Percentiles rank a stretch among this genome's conserved stretches.
phyloP scores from a whole-genome alignment of 2,329 filamentous ascomycete genomes.

The Arachnomyces sp. region DNA sequence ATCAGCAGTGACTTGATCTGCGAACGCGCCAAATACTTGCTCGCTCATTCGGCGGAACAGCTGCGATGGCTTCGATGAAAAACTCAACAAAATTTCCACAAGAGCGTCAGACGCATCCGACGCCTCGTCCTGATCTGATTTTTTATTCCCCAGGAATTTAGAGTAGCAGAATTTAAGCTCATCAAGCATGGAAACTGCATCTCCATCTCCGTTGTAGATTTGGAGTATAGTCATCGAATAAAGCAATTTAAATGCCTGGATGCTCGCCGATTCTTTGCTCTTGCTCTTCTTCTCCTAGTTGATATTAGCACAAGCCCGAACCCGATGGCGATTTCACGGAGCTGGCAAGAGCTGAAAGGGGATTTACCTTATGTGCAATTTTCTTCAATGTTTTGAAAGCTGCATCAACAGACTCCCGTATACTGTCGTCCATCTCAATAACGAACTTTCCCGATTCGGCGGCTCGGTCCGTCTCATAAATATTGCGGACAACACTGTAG shows the following conservation, averaged over 20 bases:
- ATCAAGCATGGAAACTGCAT: slow-evolving; percentile 72
- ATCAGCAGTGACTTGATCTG: slow-evolving; percentile 62
- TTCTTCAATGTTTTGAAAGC: slow-evolving; percentile 36
- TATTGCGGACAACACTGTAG: slow-evolving; percentile 33
- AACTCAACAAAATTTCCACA: slow-evolving; percentile 82
- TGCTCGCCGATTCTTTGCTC: slow-evolving; percentile 35
- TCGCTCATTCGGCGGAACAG: slow-evolving; percentile 80
- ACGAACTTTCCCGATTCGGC: slow-evolving; percentile 34
- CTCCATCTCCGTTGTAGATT: slow-evolving; percentile 80
- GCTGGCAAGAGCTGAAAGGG: background rate
- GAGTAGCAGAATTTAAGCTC: slow-evolving; percentile 73
- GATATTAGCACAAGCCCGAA: slow-evolving; percentile 18
- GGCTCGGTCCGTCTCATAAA: slow-evolving; percentile 31
- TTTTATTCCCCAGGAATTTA: slow-evolving; percentile 49
- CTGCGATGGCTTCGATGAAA: slow-evolving; percentile 76
- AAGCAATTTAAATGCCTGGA: slow-evolving; percentile 66
- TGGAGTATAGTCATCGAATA: slow-evolving; percentile 81
- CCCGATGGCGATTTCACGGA: background rate
- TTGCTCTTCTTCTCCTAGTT: slow-evolving; percentile 47
- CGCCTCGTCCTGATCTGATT: slow-evolving; percentile 45
- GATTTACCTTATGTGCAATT: slow-evolving; percentile 29
- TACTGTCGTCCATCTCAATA: slow-evolving; percentile 41
- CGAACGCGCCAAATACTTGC: slow-evolving; percentile 80
- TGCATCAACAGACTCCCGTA: slow-evolving; percentile 35
- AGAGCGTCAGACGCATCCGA: slow-evolving; percentile 57